A percentile compares a stretch with the other conserved stretches of the same genome.
Conservation (phyloP, 371 early-diverging fungal genomes). For the Aphelidium insulamus region DNA sequence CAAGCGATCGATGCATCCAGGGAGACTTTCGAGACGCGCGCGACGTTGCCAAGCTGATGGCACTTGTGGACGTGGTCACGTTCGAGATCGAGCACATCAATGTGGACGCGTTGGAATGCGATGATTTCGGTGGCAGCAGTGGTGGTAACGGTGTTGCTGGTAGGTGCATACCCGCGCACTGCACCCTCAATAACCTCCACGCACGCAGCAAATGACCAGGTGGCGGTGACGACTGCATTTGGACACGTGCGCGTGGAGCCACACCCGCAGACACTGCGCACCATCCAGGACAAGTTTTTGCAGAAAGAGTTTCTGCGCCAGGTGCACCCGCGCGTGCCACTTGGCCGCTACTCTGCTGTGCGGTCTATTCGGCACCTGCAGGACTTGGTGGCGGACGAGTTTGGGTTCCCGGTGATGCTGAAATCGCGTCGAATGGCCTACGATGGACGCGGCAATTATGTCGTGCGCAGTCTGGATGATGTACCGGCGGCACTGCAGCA, state of each 20-base stretch:
- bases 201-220: constrained; percentile 14
- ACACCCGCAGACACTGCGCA: constrained; percentile 45
- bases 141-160: no score
- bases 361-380: constrained; percentile 6
- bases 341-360: constrained; percentile 29
- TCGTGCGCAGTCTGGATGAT: constrained; percentile 34
- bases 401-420: constrained; percentile 82
- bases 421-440: constrained; percentile 84
- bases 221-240: no score
- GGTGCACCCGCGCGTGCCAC: constrained; percentile 42
- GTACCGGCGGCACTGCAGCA: no score
- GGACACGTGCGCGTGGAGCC: constrained; percentile 39
- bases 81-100: constrained; percentile 94
- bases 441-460: constrained; percentile 82
- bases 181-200: constrained; percentile 21
- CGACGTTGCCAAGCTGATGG: constrained; percentile 49
- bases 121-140: no score
- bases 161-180: no score
- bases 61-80: constrained; percentile 54
- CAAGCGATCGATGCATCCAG: constrained; percentile 36
- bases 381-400: constrained; percentile 25
- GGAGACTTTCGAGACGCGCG: constrained; percentile 56
- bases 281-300: constrained; percentile 85
- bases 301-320: constrained; percentile 53
- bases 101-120: constrained; percentile 41